Base-by-base conservation (phyloP, 2,329 filamentous ascomycete species). In the Hymenoscyphus linearis region DNA sequence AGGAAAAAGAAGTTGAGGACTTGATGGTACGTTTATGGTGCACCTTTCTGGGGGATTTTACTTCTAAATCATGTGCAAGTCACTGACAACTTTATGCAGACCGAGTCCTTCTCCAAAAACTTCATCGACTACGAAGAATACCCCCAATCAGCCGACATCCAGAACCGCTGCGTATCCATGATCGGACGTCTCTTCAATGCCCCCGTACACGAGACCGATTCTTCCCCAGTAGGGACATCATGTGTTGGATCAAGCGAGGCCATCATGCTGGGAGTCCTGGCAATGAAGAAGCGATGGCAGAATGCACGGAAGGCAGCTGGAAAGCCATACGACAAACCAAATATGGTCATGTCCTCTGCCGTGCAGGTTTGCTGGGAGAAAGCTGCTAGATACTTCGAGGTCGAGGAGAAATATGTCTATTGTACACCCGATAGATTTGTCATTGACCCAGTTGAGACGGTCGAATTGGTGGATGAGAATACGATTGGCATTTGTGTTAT, bases 351-450 rank as follows among this genome's bases (percentile, higher is more conserved):
- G 93, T 95, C 90, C 70, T 91, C 90, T 27, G 93, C 93, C 35
- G 93, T 97, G 2, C 93, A 98, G 77, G 93, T 97, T 47, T 96
- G 92, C 81, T 97, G 93, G 93, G 92, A 97, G 76, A 97, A 97
- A 80, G 88, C 89, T 0, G 85, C 88, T 4, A 83, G 91, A 57
- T 96, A 96, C 78, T 95, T 96, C 70, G 93, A 98, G 71, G 84
- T 97, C 50, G 93, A 97, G 68, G 93, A 97, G 80, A 91, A 90
- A 76, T 92, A 83, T 9, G 84, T 87, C 35, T 86, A 84, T 74
- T 88, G 85, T 75, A 82, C 82, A 0, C 75, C 76, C 2, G 82
- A 85, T 0, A 79, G 85, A 64, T 88, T 79, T 68, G 83, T 87
- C 58, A 83, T 88, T 63, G 85, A 88, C 68, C 85, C 85, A 0